Conservation (phyloP, 192 early-diverging fungal species). For the Coemansia sp. region DNA sequence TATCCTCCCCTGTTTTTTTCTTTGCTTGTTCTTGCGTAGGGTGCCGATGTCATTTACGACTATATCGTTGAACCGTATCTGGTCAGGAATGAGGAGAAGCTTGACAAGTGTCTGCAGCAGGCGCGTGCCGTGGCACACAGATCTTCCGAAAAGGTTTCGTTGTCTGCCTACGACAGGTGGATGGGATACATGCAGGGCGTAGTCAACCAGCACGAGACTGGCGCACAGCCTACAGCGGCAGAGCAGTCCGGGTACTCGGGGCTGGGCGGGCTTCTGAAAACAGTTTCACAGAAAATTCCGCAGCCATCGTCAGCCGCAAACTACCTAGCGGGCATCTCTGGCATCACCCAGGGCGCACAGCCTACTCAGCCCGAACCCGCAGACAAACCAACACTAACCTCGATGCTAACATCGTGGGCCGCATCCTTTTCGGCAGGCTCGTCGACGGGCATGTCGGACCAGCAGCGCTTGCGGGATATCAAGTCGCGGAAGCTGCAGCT, state of each 20-base stretch:
- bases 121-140: conserved; percentile 42
- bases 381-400: conserved; percentile 9
- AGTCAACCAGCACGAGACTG: conserved; percentile 19
- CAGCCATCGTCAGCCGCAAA: conserved; percentile 29
- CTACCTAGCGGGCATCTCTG: conserved; percentile 26
- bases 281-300: conserved; percentile 34
- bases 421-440: conserved; percentile 22
- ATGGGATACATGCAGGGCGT: conserved; percentile 42
- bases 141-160: conserved; percentile 35
- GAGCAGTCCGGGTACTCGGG: conserved; percentile 4
- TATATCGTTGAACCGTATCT: conserved; percentile 50
- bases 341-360: conserved; percentile 4
- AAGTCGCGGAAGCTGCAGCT: conserved; percentile 39
- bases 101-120: conserved; percentile 43
- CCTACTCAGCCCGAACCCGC: not conserved
- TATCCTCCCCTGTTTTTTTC: too few species aligned
- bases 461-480: conserved; percentile 42
- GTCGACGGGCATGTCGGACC: conserved; percentile 16
- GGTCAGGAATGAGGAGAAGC: conserved; percentile 29
- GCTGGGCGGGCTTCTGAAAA: conserved; percentile 25
- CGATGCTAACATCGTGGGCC: conserved; percentile 40
- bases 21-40: conserved; percentile 20
- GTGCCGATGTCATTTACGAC: conserved; percentile 48
- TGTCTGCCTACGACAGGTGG: conserved; percentile 48
- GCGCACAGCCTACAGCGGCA: not conserved